Conservation (phyloP, 495 filamentous ascomycete genomes). For the Evernia prunastri region DNA sequence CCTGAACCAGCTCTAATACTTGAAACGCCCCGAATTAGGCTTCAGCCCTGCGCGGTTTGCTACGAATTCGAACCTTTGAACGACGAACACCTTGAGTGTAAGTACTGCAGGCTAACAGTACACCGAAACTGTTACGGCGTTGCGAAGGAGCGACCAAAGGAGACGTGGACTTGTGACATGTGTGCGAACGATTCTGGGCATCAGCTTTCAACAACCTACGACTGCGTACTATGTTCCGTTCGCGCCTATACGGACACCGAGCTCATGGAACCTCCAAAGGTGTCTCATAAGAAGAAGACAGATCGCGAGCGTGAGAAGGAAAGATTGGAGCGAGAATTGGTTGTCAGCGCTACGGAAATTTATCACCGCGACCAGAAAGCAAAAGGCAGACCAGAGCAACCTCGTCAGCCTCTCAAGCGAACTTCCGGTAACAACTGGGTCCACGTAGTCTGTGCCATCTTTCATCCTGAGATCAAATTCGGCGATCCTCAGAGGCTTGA, state of each 20-base stretch:
- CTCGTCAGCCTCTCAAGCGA: conserved; percentile 86
- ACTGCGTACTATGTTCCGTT: conserved; percentile 86
- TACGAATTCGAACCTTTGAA: conserved; percentile 60
- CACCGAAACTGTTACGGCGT: conserved; percentile 91
- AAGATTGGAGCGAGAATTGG: conserved; percentile 70
- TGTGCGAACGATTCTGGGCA: conserved; percentile 88
- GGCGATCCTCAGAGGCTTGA: conserved; percentile 72
- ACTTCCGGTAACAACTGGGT: conserved; percentile 97
- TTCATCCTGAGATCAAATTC: conserved; percentile 87
- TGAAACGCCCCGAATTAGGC: conserved; percentile 68
- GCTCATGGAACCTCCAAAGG: conserved; percentile 76
- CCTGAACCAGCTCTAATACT: conserved; percentile 54
- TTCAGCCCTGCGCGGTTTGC: conserved; percentile 82
- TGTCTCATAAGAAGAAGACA: conserved; percentile 85
- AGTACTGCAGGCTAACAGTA: conserved; percentile 85
- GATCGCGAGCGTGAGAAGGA: conserved; percentile 90
- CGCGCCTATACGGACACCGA: conserved; percentile 61
- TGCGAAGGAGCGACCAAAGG: conserved; percentile 55
- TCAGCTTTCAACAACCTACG: conserved; percentile 78
- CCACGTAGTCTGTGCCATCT: conserved; percentile 89
- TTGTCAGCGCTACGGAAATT: conserved; percentile 62
- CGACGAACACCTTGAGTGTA: conserved; percentile 69
- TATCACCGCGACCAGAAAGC: conserved; percentile 80
- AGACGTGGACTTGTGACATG: conserved; percentile 94
- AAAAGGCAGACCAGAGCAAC: conserved; percentile 68